Evolutionary conservation across 352 stramenopile genomes (phyloP).

Genomic region (Globisporangium orthogonon): DNA sequence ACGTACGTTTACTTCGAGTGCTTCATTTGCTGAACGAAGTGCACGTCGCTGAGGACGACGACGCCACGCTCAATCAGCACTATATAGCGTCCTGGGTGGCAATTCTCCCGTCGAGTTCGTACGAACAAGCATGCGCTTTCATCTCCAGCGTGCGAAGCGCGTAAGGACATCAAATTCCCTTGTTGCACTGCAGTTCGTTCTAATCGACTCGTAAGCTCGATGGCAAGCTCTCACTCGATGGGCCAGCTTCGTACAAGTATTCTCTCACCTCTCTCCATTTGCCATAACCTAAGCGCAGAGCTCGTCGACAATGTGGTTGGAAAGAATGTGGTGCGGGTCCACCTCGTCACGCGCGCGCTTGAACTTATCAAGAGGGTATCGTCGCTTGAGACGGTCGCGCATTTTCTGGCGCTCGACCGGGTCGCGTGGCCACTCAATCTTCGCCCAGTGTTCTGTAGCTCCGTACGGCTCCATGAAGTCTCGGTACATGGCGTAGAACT

Average conservation of each 20-base stretch:
- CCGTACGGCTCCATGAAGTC: constrained; percentile 87
- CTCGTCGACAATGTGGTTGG: constrained; percentile 87
- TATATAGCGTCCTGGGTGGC: constrained; percentile 32
- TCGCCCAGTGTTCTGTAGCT: constrained; percentile 95
- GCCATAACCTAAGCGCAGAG: constrained; percentile 29
- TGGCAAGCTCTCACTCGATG: neutral
- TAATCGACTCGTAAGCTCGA: neutral
- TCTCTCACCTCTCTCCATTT: neutral
- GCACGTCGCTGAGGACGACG: neutral
- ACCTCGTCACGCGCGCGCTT: constrained; percentile 84
- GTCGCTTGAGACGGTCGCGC: constrained; percentile 53
- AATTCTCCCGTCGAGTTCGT: constrained; percentile 19
- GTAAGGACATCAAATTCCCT: neutral
- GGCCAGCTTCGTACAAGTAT: neutral
- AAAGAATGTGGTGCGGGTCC: constrained; percentile 92
- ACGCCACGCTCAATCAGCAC: constrained; percentile 17
- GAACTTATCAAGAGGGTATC: constrained; percentile 90
- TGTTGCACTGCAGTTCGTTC: neutral
- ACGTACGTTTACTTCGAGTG: constrained; percentile 28
- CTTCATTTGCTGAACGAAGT: constrained; percentile 21
- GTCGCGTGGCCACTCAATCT: constrained; percentile 89
- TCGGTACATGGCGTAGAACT: constrained; percentile 89
- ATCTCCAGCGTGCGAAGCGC: neutral
- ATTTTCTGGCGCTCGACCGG: constrained; percentile 40
- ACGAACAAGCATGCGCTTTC: constrained; percentile 13